Evolutionary conservation across 2,329 filamentous ascomycete species (phyloP).

Genomic region (Neopestalotiopsis sp.): DNA sequence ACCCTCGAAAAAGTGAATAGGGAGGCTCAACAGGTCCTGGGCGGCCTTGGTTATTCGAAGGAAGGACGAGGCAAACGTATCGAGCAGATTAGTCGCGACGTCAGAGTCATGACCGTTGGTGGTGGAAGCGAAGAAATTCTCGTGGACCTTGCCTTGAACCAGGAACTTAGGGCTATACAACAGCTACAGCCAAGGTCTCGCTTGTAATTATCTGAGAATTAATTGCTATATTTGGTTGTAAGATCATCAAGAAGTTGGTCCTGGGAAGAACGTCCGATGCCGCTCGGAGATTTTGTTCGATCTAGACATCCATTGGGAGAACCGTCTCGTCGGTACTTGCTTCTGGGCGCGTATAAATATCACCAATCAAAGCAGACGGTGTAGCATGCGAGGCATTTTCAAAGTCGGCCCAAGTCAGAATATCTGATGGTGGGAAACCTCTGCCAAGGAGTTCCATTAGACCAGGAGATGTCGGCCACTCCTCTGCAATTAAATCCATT

Average conservation of each 20-base stretch:
- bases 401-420: background rate
- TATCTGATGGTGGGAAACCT: background rate
- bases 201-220: background rate
- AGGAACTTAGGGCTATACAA: slow-evolving; percentile 10
- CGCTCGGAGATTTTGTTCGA: background rate
- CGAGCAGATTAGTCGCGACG: slow-evolving; percentile 25
- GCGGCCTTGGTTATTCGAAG: slow-evolving; percentile 25
- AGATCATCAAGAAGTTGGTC: background rate
- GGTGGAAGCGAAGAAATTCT: slow-evolving; percentile 27
- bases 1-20: slow-evolving; percentile 24
- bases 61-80: slow-evolving; percentile 27
- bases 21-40: slow-evolving; percentile 26
- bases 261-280: background rate
- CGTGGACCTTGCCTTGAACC: slow-evolving; percentile 22
- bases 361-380: background rate
- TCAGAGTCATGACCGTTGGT: slow-evolving; percentile 26
- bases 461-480: background rate
- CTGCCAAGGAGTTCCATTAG: background rate
- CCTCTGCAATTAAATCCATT: background rate
- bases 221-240: background rate
- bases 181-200: background rate
- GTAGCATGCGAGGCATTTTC: background rate
- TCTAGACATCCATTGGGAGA: background rate
- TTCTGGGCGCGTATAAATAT: background rate
- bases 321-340: background rate